These are phyloP conservation scores for Sinapis alba DNA, from an alignment of 441 rosid genomes.

Conservation along the genomic window DNA sequence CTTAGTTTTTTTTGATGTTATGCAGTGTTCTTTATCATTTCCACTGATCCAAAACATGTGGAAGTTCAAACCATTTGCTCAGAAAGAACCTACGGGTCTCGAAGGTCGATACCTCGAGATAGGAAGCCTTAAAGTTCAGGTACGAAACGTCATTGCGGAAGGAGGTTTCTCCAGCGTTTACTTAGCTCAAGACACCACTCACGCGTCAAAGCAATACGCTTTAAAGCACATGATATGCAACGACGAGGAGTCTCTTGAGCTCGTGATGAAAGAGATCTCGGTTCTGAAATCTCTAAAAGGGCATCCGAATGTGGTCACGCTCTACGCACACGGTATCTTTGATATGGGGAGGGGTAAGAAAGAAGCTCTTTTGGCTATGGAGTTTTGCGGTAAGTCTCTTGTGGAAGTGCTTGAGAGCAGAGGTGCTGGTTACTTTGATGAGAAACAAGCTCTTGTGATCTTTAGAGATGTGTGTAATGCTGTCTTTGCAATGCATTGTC, in stretches of 20 bases:
- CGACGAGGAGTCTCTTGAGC: slow-evolving; percentile 74
- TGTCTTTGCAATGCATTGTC: slow-evolving; percentile 93
- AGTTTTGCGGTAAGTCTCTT: slow-evolving; percentile 84
- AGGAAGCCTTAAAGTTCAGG: slow-evolving; percentile 74
- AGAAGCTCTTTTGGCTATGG: slow-evolving; percentile 92
- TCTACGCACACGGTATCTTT: slow-evolving; percentile 63
- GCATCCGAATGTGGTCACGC: slow-evolving; percentile 85
- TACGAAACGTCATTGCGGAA: slow-evolving; percentile 79
- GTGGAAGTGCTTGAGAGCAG: slow-evolving; percentile 78
- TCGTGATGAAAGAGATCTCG: slow-evolving; percentile 74
- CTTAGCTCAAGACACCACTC: slow-evolving; percentile 69
- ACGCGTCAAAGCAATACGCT: slow-evolving; percentile 80
- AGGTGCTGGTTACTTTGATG: slow-evolving; percentile 82
- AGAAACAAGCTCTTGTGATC: slow-evolving; percentile 66
- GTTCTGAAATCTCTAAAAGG: slow-evolving; percentile 82
- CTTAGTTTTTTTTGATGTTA: background rate
- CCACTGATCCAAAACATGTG: slow-evolving; percentile 59
- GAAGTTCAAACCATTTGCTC: slow-evolving; percentile 86
- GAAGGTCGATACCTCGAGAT: slow-evolving; percentile 86
- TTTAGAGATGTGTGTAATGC: slow-evolving; percentile 94
- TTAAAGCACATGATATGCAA: slow-evolving; percentile 91
- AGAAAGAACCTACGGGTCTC: slow-evolving; percentile 81
- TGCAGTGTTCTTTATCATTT: slow-evolving; percentile 37
- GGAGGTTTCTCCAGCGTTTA: slow-evolving; percentile 98
- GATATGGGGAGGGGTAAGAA: slow-evolving; percentile 91